phyloP scores from a whole-genome alignment of 1,284 basidiomycete genomes.

The Apiotrichum mycotoxinovorans region DNA sequence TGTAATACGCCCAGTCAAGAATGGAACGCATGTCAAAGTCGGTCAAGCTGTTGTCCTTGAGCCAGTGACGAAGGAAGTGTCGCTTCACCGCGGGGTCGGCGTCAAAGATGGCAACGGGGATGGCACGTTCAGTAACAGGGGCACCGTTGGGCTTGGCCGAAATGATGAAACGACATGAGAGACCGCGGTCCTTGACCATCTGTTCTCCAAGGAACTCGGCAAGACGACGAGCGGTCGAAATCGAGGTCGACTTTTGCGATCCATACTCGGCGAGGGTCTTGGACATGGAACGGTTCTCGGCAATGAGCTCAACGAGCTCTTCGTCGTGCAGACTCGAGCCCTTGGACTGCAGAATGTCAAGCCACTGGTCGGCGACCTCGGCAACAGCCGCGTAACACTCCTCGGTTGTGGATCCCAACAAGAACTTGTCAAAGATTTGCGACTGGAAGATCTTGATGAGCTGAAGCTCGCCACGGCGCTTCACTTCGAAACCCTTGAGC shows the following conservation, averaged over 20 bases:
- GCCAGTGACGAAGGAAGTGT: constrained; percentile 90
- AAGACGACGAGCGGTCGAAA: constrained; percentile 89
- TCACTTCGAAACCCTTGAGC: constrained; percentile 98
- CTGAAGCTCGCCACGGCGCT: constrained; percentile 94
- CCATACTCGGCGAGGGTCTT: constrained; percentile 95
- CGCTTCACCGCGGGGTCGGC: constrained; percentile 88
- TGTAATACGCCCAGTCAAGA: constrained; percentile 98
- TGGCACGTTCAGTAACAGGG: constrained; percentile 93
- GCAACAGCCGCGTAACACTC: constrained; percentile 96
- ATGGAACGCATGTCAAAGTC: constrained; percentile 92
- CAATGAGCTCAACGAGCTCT: constrained; percentile 95
- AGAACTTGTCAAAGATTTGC: constrained; percentile 96
- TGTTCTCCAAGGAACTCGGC: constrained; percentile 97
- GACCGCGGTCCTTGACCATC: constrained; percentile 99
- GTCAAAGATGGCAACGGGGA: constrained; percentile 98
- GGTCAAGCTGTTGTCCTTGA: constrained; percentile 84
- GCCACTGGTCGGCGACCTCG: constrained; percentile 91
- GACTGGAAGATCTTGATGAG: constrained; percentile 99
- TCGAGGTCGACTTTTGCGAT: constrained; percentile 95
- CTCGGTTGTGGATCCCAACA: constrained; percentile 85
- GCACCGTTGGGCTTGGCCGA: constrained; percentile 89
- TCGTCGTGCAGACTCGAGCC: constrained; percentile 81
- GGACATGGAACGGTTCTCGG: constrained; percentile 97
- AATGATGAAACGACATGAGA: constrained; percentile 99
- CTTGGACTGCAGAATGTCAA: constrained; percentile 87